Conservation (phyloP, 2,329 filamentous ascomycete genomes). For the Penicillium brevicompactum region DNA sequence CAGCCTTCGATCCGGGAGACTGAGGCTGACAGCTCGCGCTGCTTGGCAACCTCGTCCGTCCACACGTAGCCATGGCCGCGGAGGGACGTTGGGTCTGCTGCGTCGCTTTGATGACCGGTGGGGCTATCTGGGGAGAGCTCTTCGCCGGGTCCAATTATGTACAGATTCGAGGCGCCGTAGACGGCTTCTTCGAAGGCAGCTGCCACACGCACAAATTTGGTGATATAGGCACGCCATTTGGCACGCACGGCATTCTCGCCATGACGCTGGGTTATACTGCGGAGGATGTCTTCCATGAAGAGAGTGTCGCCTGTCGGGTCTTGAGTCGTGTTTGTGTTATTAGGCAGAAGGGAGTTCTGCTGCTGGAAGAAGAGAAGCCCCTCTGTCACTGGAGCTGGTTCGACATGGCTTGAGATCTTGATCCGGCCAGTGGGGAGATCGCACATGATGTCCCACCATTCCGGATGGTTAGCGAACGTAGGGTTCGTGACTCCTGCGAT, state of each 20-base stretch:
- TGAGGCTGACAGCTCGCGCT: slow-evolving; percentile 86
- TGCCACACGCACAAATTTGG: slow-evolving; percentile 87
- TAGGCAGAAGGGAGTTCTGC: slow-evolving; percentile 48
- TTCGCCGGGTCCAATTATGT: slow-evolving; percentile 75
- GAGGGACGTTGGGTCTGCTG: slow-evolving; percentile 54
- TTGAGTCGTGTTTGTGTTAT: slow-evolving; percentile 31
- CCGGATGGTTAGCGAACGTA: slow-evolving; percentile 88
- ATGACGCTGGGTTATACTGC: slow-evolving; percentile 80
- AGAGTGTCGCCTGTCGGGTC: slow-evolving; percentile 84
- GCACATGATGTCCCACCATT: slow-evolving; percentile 98
- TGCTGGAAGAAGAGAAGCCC: slow-evolving; percentile 86
- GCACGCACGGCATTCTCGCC: slow-evolving; percentile 87
- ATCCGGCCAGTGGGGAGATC: slow-evolving; percentile 89
- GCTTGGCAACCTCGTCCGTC: slow-evolving; percentile 77
- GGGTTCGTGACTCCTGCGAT: slow-evolving; percentile 98
- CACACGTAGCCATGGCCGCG: slow-evolving; percentile 94
- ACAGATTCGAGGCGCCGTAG: slow-evolving; percentile 87
- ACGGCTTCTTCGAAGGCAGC: slow-evolving; percentile 95
- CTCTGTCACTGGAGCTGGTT: slow-evolving; percentile 77
- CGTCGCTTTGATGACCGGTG: slow-evolving; percentile 39
- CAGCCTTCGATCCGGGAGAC: slow-evolving; percentile 94
- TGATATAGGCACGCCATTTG: slow-evolving; percentile 94
- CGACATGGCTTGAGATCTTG: slow-evolving; percentile 89
- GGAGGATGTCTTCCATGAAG: slow-evolving; percentile 85
- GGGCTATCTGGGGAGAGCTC: slow-evolving; percentile 55